Conservation (phyloP, 2,329 filamentous ascomycete genomes). For the Sporothrix protearum region DNA sequence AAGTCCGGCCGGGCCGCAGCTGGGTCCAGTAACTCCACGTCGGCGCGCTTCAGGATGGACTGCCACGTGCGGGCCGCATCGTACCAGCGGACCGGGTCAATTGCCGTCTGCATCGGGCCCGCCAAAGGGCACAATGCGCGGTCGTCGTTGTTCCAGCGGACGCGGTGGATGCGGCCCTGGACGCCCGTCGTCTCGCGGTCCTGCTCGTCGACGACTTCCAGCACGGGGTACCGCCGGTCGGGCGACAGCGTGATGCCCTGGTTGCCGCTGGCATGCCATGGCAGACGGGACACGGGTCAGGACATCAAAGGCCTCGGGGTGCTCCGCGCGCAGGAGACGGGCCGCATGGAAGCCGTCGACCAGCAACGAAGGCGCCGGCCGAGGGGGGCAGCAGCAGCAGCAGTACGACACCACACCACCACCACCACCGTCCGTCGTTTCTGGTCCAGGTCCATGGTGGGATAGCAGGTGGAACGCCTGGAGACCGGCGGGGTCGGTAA, state of each 20-base stretch:
- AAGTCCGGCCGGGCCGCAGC: slow-evolving; percentile 69
- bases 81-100: slow-evolving; percentile 65
- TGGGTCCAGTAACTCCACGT: slow-evolving; percentile 78
- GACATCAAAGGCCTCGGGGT: slow-evolving; percentile 53
- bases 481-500: slow-evolving; percentile 84
- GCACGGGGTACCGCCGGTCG: slow-evolving; percentile 64
- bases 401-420: too few species aligned
- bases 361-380: slow-evolving; percentile 75
- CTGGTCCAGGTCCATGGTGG: slow-evolving; percentile 60
- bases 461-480: slow-evolving; percentile 92
- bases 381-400: slow-evolving; percentile 32
- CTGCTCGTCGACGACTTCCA: slow-evolving; percentile 53
- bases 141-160: slow-evolving; percentile 94
- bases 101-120: slow-evolving; percentile 34
- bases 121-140: slow-evolving; percentile 61
- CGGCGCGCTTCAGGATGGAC: slow-evolving; percentile 59
- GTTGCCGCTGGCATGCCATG: slow-evolving; percentile 87
- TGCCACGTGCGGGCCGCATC: slow-evolving; percentile 72
- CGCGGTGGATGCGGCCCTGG: slow-evolving; percentile 45
- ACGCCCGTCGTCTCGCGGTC: slow-evolving; percentile 21
- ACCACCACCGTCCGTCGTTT: background rate
- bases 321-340: slow-evolving; percentile 51
- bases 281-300: slow-evolving; percentile 58
- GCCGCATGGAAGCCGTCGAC: slow-evolving; percentile 84
- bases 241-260: slow-evolving; percentile 76